Evolutionary conservation across 371 early-diverging fungal genomes (phyloP), one percentile per base, ranked within the genome.

Genomic region (Chytridium lagenaria): DNA sequence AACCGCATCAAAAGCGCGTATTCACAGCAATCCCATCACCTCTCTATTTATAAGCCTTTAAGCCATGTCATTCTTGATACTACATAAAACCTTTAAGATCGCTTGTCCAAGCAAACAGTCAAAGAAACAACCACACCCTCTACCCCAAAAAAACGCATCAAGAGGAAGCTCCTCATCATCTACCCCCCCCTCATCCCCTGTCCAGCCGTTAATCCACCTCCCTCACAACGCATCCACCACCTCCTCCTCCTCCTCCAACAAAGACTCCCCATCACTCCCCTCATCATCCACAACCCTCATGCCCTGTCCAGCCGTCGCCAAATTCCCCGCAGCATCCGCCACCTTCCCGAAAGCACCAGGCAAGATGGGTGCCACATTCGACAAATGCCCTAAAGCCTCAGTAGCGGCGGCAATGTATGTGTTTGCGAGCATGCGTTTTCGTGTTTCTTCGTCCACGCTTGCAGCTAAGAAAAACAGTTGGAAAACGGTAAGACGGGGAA

Each of bases 311-410:
- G 69, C 73, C 5, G 70, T 77, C 2, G 64, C 68, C 15, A 77
- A 38, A 2, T n/a, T 49, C 38, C 78, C 78, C n/a, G 74, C 74
- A 28, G 75, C 72, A 30, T 74, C 75, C 2, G 70, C 78, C 3
- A 78, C 50, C 34, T 34, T 49, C 59, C 70, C 68, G 3, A 74
- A 30, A 36, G 52, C 28, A 22, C 51, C 33, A 23, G 77, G 77
- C 23, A 78, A 70, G 19, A 78, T 51, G 12, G 78, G 68, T 38
- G 78, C 78, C 12, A 70, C 71, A 34, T 74, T 78, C 26, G 69
- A 72, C 12, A 78, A 50, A 67, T 74, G 72, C 3, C 69, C 59
- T n/a, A 75, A 50, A n/a, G 78, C 78, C 31, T 74, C 74, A 52
- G 74, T 63, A 19, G 78, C 75, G 2, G 61, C 57, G 10, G 51